These are phyloP conservation scores for Pleodorina starrii DNA, from an alignment of 139 green algal species.

Conservation along the genomic window DNA sequence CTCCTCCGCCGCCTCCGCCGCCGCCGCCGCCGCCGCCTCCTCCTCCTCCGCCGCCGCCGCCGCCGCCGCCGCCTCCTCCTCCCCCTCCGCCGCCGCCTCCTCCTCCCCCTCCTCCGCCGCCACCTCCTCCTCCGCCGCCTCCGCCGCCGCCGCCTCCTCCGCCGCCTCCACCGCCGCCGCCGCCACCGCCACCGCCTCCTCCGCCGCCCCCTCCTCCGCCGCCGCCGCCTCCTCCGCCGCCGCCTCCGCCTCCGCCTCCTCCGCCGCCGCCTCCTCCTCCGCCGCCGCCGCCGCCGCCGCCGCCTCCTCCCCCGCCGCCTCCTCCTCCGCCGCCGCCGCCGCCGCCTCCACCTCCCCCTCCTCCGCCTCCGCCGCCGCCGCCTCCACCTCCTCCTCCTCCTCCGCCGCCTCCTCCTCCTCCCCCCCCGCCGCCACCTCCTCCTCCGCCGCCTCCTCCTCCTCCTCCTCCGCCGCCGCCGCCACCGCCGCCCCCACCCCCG, in stretches of 20 bases:
- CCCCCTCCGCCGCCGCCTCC: no score
- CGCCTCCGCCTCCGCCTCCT: background rate
- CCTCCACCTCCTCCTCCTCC: background rate
- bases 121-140: no score
- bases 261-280: background rate
- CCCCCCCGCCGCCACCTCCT: background rate
- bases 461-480: no score
- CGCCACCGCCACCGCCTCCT: background rate
- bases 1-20: no score
- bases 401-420: no score
- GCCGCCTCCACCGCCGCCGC: background rate
- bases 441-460: background rate
- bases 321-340: no score
- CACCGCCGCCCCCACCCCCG: background rate
- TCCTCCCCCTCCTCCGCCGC: no score
- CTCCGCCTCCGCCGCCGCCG: background rate
- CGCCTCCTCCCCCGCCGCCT: background rate
- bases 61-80: no score
- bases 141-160: background rate
- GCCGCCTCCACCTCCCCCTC: background rate
- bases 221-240: background rate
- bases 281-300: background rate
- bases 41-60: no score
- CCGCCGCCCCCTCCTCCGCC: background rate
- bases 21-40: no score